Base-by-base conservation (phyloP, 441 rosid genomes). In the Arabidopsis lyrata region DNA sequence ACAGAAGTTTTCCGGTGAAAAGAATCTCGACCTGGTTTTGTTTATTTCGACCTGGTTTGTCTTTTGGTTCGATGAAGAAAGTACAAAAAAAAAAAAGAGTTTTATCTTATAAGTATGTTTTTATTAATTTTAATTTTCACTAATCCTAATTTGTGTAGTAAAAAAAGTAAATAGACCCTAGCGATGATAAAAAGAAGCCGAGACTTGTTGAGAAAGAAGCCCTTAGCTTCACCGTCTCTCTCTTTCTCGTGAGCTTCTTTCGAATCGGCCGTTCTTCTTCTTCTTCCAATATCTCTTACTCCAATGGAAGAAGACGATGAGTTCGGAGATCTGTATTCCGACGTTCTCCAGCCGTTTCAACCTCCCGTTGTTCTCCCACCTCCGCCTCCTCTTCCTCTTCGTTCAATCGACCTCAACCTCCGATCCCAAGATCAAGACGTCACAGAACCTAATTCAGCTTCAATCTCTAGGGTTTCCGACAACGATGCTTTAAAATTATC, bases 301-400 rank as follows among this genome's bases (percentile, higher is more conserved):
- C 60, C 75, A 34, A 92, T 91, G 98, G 98, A 93, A 61, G 98
- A 91, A 52, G 99, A 95, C 65, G 99, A 95, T 39, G 99, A 95
- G 84, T 95, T 95, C 78, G 99, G 99, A 82, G 97, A 93, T 90
- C 97, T 95, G 13, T 95, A 93, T 78, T 83, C 97, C 24, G 98
- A 93, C 78, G 97, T 90, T 9, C 78, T 93, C 36, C 81, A 11
- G 27, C 91, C 94, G 14, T 88, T 87, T 67, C 74, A 83, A 15
- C 41, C 86, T 20, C 66, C 89, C n/a, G 38, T 77, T 6, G 35
- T 76, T 42, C 47, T 86, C 4, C 62, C 74, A 2, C 61, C 82
- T 63, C 82, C 81, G 5, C 85, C 49, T 16, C 85, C 64, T 3
- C 66, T 72, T 34, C 62, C 65, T 83, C 47, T 48, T 77, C 83